Conservation (phyloP, 2,329 filamentous ascomycete species). For the Podosphaera xanthii region DNA sequence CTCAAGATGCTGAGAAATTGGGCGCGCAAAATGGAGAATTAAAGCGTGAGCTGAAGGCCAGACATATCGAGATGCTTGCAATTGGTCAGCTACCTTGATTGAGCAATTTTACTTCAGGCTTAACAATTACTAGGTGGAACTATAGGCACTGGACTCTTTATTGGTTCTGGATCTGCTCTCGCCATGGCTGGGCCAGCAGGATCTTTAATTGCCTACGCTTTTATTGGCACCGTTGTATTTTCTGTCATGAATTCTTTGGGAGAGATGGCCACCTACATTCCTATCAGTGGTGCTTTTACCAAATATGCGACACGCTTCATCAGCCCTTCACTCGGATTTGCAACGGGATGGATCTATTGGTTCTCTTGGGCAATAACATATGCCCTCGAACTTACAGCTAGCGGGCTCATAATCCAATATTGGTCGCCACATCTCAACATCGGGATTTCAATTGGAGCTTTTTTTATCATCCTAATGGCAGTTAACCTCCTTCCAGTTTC, state of each 20-base stretch:
- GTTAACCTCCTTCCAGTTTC: constrained; percentile 50
- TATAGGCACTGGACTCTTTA: constrained; percentile 51
- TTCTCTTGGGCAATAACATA: constrained; percentile 55
- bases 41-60: constrained; percentile 24
- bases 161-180: constrained; percentile 41
- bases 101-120: neutral
- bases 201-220: constrained; percentile 43
- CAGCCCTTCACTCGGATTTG: constrained; percentile 48
- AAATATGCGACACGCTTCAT: constrained; percentile 56
- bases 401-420: constrained; percentile 54
- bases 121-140: constrained; percentile 25
- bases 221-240: constrained; percentile 50
- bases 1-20: constrained; percentile 10
- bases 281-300: constrained; percentile 54
- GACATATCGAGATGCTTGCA: constrained; percentile 47
- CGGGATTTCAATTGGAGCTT: constrained; percentile 50
- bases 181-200: constrained; percentile 40
- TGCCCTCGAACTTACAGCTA: constrained; percentile 49
- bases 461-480: constrained; percentile 46
- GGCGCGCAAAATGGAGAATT: constrained; percentile 4
- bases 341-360: constrained; percentile 71
- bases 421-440: constrained; percentile 41
- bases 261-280: constrained; percentile 59
- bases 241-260: constrained; percentile 48
- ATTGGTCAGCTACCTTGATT: constrained; percentile 19